These are phyloP conservation scores for Ammopiptanthus mongolicus DNA, from an alignment of 306 rosid genomes.

Conservation along the genomic window DNA sequence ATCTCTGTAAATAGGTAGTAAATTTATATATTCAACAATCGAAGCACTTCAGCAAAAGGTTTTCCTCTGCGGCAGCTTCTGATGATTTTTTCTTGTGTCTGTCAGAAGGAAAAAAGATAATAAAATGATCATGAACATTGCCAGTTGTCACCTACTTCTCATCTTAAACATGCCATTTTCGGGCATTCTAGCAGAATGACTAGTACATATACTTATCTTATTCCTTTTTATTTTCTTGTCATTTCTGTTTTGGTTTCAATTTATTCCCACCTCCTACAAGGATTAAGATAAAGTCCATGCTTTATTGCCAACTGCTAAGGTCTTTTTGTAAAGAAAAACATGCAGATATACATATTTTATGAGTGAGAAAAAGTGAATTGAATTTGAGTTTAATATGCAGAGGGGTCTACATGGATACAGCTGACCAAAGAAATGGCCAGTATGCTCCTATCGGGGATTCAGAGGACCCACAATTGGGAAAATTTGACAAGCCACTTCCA, in stretches of 20 bases:
- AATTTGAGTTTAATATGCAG: constrained; percentile 23
- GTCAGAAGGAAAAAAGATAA: background rate
- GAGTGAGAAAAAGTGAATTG: background rate
- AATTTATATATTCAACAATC: background rate
- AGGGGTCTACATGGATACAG: constrained; percentile 39
- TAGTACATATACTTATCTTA: background rate
- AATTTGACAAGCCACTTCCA: constrained; percentile 55
- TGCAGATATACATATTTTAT: background rate
- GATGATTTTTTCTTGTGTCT: background rate
- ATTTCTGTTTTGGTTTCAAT: constrained; percentile 10
- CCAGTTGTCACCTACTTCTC: background rate
- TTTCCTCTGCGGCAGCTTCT: background rate
- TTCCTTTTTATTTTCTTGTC: background rate
- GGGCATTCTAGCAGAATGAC: background rate
- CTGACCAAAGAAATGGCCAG: constrained; percentile 24
- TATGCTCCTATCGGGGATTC: constrained; percentile 28
- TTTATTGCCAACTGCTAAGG: background rate
- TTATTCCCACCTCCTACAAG: background rate
- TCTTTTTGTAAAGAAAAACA: background rate
- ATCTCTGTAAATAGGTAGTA: background rate
- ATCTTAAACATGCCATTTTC: background rate
- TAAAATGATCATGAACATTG: background rate
- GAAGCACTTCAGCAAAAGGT: background rate
- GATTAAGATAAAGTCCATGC: constrained; percentile 10
- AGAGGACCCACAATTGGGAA: constrained; percentile 38